A percentile compares a stretch with the other conserved stretches of the same genome.
Conservation (phyloP, 495 filamentous ascomycete species). For the Penicillium lagena region DNA sequence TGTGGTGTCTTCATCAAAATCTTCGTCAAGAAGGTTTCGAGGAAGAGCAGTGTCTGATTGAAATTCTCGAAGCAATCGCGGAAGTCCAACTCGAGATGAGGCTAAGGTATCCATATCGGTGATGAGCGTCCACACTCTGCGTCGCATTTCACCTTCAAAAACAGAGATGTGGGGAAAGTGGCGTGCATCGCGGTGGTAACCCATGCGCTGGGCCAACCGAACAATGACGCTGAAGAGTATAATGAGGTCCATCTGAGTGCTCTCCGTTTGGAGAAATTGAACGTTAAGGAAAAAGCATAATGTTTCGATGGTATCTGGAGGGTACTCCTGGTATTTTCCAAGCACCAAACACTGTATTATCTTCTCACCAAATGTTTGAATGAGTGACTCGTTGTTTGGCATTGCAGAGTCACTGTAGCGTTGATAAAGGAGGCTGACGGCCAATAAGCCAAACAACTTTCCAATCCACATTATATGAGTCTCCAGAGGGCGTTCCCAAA, state of each 20-base stretch:
- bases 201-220: conserved; percentile 35
- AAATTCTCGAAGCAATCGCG: conserved; percentile 19
- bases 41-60: conserved; percentile 33
- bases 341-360: conserved; percentile 29
- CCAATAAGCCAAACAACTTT: conserved; percentile 22
- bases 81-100: conserved; percentile 32
- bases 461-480: conserved; percentile 25
- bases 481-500: conserved; percentile 15
- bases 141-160: conserved; percentile 50
- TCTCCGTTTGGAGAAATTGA: conserved; percentile 25
- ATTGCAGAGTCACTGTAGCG: neutral
- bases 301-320: conserved; percentile 33
- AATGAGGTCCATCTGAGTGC: conserved; percentile 31
- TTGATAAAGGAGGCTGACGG: conserved; percentile 10
- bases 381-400: neutral
- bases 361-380: conserved; percentile 20
- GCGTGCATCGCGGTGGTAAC: conserved; percentile 38
- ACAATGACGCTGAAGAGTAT: conserved; percentile 29
- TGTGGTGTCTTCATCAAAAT: conserved; percentile 18
- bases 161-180: conserved; percentile 40
- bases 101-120: conserved; percentile 41
- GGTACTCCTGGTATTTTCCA: conserved; percentile 35
- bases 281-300: conserved; percentile 25
- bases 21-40: conserved; percentile 21
- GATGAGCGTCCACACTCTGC: conserved; percentile 46